Evolutionary conservation across 148 eudicot species (phyloP).

Genomic region (Rhododendron griersonianum): DNA sequence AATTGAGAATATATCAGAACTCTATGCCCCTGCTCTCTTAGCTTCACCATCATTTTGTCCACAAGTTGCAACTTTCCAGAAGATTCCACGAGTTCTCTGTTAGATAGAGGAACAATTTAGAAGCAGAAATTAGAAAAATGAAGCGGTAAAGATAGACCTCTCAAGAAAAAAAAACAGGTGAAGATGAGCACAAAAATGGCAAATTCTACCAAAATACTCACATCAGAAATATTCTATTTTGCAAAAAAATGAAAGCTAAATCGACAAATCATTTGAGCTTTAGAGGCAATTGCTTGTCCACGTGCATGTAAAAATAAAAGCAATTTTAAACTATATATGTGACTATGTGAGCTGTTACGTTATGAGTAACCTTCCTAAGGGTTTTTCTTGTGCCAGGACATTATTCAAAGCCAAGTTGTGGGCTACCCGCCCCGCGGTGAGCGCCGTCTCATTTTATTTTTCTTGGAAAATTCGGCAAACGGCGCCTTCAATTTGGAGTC

Average conservation of each 20-base stretch:
- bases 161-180: neutral
- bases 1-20: slow-evolving; percentile 94
- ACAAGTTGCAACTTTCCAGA: slow-evolving; percentile 84
- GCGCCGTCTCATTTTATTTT: too few species aligned
- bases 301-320: neutral
- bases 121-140: neutral
- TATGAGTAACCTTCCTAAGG: neutral
- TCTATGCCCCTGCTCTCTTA: slow-evolving; percentile 95
- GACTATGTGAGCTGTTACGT: neutral
- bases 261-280: neutral
- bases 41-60: slow-evolving; percentile 96
- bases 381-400: neutral
- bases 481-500: too few species aligned
- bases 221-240: neutral
- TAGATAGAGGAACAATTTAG: slow-evolving; percentile 16
- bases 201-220: neutral
- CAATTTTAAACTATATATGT: neutral
- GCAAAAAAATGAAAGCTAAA: neutral
- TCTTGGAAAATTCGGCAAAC: too few species aligned
- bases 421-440: too few species aligned
- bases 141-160: neutral
- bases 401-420: too few species aligned
- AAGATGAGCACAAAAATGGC: neutral
- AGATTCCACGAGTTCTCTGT: slow-evolving; percentile 81
- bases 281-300: neutral